phyloP scores from a whole-genome alignment of 306 rosid genomes.

The Cicer cuneatum region DNA sequence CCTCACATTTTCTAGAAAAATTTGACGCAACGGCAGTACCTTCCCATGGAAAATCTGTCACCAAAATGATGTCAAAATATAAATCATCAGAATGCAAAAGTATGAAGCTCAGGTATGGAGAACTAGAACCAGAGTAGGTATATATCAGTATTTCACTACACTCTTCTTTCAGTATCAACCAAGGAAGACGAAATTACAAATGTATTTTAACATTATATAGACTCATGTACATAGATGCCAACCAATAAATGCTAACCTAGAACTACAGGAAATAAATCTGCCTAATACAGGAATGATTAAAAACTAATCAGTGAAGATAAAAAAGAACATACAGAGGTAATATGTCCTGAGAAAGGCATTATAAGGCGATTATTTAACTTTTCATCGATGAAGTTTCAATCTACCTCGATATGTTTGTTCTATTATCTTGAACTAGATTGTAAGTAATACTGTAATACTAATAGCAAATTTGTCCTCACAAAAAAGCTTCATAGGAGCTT shows the following conservation, averaged over 20 bases:
- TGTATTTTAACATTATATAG: not conserved
- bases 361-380: not conserved
- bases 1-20: conserved; percentile 83
- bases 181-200: not conserved
- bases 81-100: conserved; percentile 36
- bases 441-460: not conserved
- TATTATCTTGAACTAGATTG: not conserved
- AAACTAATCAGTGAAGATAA: not conserved
- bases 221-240: not conserved
- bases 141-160: conserved; percentile 16
- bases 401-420: not conserved
- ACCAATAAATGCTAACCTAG: conserved; percentile 5
- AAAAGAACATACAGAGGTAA: not conserved
- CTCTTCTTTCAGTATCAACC: conserved; percentile 25
- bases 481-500: not conserved
- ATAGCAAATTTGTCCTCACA: not conserved
- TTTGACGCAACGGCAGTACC: conserved; percentile 74
- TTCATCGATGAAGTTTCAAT: not conserved
- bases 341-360: not conserved
- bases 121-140: conserved; percentile 17
- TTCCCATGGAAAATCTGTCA: conserved; percentile 84
- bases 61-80: conserved; percentile 35
- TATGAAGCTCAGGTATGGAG: not conserved
- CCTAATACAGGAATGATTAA: not conserved
- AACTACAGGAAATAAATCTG: not conserved